phyloP scores from a whole-genome alignment of 2,329 filamentous ascomycete species.

The Bipolaris oryzae region DNA sequence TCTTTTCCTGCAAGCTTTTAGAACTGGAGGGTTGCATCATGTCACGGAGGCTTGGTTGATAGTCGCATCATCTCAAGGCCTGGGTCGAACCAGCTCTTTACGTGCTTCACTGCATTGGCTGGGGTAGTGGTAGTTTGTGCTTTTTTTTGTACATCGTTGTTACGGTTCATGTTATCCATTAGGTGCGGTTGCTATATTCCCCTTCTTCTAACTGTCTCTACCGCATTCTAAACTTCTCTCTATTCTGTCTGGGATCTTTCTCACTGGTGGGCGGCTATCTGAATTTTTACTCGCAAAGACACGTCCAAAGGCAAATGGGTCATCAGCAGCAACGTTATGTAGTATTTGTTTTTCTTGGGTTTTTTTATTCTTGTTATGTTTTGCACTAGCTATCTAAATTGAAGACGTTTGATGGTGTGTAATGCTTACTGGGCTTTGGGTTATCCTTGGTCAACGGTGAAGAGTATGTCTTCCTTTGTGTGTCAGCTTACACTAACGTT shows the following conservation, averaged over 20 bases:
- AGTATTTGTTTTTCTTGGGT: constrained; percentile 12
- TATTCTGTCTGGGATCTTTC: constrained; percentile 18
- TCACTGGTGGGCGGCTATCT: constrained; percentile 28
- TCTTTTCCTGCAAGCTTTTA: constrained; percentile 32
- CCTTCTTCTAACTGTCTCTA: constrained; percentile 19
- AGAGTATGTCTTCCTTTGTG: not conserved
- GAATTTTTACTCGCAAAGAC: constrained; percentile 13
- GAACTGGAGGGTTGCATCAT: constrained; percentile 34
- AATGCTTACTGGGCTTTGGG: constrained; percentile 6
- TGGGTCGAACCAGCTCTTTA: constrained; percentile 26
- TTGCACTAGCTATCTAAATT: constrained; percentile 18
- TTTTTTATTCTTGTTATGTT: constrained; percentile 2
- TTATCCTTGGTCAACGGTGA: not conserved
- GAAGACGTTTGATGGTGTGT: constrained; percentile 21
- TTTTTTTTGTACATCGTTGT: constrained; percentile 22
- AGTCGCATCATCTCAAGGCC: constrained; percentile 32
- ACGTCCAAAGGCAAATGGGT: constrained; percentile 24
- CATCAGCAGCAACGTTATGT: constrained; percentile 8
- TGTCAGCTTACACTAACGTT: not conserved
- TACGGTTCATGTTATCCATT: constrained; percentile 23
- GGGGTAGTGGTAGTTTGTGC: constrained; percentile 33
- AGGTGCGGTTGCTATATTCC: constrained; percentile 9
- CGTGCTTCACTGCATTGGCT: constrained; percentile 33
- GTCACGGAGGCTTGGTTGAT: constrained; percentile 31
- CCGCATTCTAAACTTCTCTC: constrained; percentile 9